phyloP scores from a whole-genome alignment of 306 rosid genomes.

The Acacia crassicarpa region DNA sequence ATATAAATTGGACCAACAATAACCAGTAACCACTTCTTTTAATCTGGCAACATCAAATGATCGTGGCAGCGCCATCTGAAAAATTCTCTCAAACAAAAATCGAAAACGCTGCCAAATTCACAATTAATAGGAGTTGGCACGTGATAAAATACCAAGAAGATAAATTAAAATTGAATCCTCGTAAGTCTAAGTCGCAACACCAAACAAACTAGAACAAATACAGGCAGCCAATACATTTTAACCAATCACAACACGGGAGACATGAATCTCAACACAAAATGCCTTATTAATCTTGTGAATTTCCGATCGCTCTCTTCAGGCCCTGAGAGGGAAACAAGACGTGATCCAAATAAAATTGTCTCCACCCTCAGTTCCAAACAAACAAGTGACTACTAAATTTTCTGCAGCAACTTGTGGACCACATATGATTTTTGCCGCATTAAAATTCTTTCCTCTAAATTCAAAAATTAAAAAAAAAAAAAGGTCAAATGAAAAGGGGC shows the following conservation, averaged over 20 bases:
- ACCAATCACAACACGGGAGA: neutral
- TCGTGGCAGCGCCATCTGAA: neutral
- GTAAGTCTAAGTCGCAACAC: too few relatives aligned
- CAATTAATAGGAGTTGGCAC: too few relatives aligned
- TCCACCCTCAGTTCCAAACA: conserved; percentile 23
- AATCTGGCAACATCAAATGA: neutral
- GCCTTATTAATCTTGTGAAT: conserved; percentile 18
- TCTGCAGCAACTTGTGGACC: conserved; percentile 38
- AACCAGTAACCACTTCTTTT: neutral
- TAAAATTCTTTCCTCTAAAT: conserved; percentile 37
- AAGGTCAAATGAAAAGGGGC: conserved; percentile 29
- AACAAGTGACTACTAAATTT: conserved; percentile 29
- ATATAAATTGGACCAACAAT: neutral
- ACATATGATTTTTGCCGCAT: conserved; percentile 42
- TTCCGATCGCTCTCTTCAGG: conserved; percentile 49
- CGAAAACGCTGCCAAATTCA: neutral
- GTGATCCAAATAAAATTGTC: conserved; percentile 34
- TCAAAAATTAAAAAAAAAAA: neutral
- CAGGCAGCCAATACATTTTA: neutral
- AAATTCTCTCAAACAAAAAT: neutral
- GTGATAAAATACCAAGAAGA: too few relatives aligned
- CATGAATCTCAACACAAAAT: conserved; percentile 29
- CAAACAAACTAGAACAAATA: neutral
- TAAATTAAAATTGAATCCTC: too few relatives aligned
- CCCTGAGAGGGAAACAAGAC: conserved; percentile 44